These are phyloP conservation scores for Torulaspora microellipsoides DNA, from an alignment of 805 yeast species.

Conservation along the genomic window DNA sequence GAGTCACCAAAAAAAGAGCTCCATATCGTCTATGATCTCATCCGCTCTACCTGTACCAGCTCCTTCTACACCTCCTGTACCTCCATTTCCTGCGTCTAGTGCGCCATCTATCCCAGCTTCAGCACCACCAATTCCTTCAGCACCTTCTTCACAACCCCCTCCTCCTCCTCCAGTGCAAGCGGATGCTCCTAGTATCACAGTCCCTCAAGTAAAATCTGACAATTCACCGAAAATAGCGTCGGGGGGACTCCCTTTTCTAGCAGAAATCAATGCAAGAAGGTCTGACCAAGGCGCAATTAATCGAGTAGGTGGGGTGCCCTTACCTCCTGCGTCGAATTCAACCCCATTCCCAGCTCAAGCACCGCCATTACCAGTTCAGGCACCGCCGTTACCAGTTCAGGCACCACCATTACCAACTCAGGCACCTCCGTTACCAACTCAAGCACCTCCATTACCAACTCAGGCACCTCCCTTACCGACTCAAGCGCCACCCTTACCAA, in stretches of 20 bases:
- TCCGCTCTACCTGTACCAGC: background rate
- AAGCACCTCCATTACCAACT: slow-evolving; percentile 19
- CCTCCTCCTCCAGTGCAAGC: slow-evolving; percentile 4
- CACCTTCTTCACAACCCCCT: slow-evolving; percentile 13
- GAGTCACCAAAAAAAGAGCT: slow-evolving; percentile 8
- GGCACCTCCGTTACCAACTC: slow-evolving; percentile 10
- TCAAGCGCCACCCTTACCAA: slow-evolving; percentile 13
- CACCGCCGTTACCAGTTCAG: slow-evolving; percentile 22
- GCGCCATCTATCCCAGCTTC: slow-evolving; percentile 18
- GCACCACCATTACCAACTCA: slow-evolving; percentile 24
- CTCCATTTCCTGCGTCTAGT: slow-evolving; percentile 5
- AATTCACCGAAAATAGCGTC: slow-evolving; percentile 17
- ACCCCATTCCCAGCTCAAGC: slow-evolving; percentile 20
- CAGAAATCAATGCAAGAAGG: slow-evolving; percentile 50
- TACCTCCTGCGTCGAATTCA: slow-evolving; percentile 12
- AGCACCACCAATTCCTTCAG: slow-evolving; percentile 16
- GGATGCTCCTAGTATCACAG: slow-evolving; percentile 10
- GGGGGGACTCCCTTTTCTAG: slow-evolving; percentile 49
- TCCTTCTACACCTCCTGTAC: slow-evolving; percentile 3
- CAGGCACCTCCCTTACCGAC: slow-evolving; percentile 18
- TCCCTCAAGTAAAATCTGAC: background rate
- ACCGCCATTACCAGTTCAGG: slow-evolving; percentile 22
- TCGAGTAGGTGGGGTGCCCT: slow-evolving; percentile 12
- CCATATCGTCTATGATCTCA: slow-evolving; percentile 11
- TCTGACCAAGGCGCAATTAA: slow-evolving; percentile 43